Base-by-base conservation (phyloP, 2,329 filamentous ascomycete genomes). In the Coleophoma cylindrospora region DNA sequence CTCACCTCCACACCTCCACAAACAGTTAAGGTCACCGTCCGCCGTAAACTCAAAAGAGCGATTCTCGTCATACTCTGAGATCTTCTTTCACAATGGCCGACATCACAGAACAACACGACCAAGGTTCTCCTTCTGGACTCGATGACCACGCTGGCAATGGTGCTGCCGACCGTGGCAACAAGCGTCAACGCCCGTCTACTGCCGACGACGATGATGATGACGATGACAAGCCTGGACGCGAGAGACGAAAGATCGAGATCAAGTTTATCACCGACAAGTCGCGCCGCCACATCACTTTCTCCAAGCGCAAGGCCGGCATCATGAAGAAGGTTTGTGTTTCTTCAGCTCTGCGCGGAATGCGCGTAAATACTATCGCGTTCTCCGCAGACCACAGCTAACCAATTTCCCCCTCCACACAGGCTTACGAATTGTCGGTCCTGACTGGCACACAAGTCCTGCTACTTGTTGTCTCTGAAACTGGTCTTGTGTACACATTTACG, bases 221-320 rank as follows among this genome's bases (percentile, higher is more conserved):
- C 62, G 91, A 96, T 63, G 92, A 96, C 72, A 97, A 97, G 83
- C 90, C 90, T 57, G 91, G 91, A 67, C 91, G 94, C 72, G 94
- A 97, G 81, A 87, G 94, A 68, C 86, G 94, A 75, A 99, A 99
- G 87, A 99, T 99, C 66, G 94, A 99, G 74, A 99, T 99, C 77
- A 99, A 99, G 81, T 99, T 99, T 76, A 99, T 99, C 72, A 92
- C 91, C 73, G 94, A 99, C 75, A 99, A 99, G 79, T 97, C 92
- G 75, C 91, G 94, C 75, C 88, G 94, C 57, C 94, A 99, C 77
- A 99, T 97, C 70, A 97, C 94, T 65, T 97, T 99, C 72, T 97
- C 92, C 62, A 99, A 99, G 84, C 90, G 94, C 71, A 99, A 99
- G 79, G 94, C 94, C 50, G 94, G 94, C 64, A 97, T 99, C 73